A percentile compares a stretch with the other conserved stretches of the same genome.
Conservation (phyloP, 2,329 filamentous ascomycete species). For the Colletotrichum navitas region DNA sequence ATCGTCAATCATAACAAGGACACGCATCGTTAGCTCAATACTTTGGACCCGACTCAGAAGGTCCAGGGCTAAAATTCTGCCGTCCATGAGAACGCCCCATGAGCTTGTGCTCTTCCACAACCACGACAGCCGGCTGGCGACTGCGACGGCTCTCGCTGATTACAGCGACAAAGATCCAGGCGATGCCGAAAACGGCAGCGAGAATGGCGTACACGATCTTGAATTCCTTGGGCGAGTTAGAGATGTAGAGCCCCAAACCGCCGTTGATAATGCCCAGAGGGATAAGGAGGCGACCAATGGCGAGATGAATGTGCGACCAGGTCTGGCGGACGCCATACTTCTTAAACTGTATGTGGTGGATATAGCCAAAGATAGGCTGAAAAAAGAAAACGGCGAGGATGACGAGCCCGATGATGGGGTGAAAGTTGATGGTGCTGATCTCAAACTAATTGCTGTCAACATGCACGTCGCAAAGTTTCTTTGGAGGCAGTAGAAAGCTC, state of each 20-base stretch:
- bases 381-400: constrained; percentile 54
- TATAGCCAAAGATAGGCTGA: constrained; percentile 57
- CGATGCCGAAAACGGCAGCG: constrained; percentile 52
- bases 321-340: constrained; percentile 52
- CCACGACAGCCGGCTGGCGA: constrained; percentile 28
- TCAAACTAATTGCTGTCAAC: constrained; percentile 46
- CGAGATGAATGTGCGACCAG: constrained; percentile 59
- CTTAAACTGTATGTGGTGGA: constrained; percentile 59
- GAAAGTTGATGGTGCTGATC: constrained; percentile 52
- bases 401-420: constrained; percentile 62
- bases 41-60: constrained; percentile 28
- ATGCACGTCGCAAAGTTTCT: background rate
- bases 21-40: background rate
- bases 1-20: background rate
- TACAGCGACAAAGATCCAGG: constrained; percentile 54
- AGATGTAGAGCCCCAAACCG: constrained; percentile 57
- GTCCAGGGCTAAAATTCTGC: constrained; percentile 15
- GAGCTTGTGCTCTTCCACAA: constrained; percentile 40
- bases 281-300: constrained; percentile 56
- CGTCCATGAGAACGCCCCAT: constrained; percentile 5
- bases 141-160: constrained; percentile 49
- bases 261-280: constrained; percentile 60
- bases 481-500: constrained; percentile 35
- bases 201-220: constrained; percentile 56
- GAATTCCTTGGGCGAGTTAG: constrained; percentile 46